These are phyloP conservation scores for apple (Malus domestica) DNA, from an alignment of 306 rosid species.

Conservation along the genomic window ASM211411v1 NC_041804.1:37288001-37288500, in stretches of 20 bases:
- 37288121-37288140: constrained; percentile 54
- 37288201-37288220: not conserved
- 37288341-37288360: not conserved
- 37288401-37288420: not conserved
- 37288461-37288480: not conserved
- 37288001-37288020: not conserved
- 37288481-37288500: not conserved
- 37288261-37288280: not conserved
- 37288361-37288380: not conserved
- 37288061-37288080: not conserved
- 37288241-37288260: not conserved
- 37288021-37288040: not conserved
- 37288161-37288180: constrained; percentile 36
- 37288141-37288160: constrained; percentile 68
- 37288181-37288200: too few relatives aligned
- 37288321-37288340: not conserved
- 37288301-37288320: not conserved
- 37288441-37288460: not conserved
- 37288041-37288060: not conserved
- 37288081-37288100: not conserved
- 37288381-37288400: not conserved
- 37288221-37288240: too few relatives aligned
- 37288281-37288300: not conserved
- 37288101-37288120: constrained; percentile 5
- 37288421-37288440: not conserved